These are phyloP conservation scores for Trichoderma guizhouense DNA, from an alignment of 2,329 filamentous ascomycete genomes.

Conservation along the genomic window DNA sequence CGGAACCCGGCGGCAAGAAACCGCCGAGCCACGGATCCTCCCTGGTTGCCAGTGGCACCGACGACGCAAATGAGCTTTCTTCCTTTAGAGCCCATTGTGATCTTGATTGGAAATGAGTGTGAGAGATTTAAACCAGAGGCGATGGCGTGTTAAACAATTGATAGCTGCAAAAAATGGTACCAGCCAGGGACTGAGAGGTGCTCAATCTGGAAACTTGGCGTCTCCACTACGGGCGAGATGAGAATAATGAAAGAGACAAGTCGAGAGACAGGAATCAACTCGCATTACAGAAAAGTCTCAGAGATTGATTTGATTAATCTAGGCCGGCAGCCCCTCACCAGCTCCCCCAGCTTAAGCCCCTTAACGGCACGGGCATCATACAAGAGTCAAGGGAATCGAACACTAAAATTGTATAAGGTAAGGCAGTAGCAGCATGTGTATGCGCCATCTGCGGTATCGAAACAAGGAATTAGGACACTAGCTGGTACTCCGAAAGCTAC, in stretches of 20 bases:
- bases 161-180: neutral
- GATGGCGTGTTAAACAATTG: neutral
- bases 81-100: neutral
- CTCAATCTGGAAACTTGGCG: neutral
- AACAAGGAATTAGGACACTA: neutral
- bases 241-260: neutral
- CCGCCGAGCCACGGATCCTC: conserved; percentile 49
- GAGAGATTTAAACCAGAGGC: neutral
- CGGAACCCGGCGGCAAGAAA: conserved; percentile 42
- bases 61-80: conserved; percentile 43
- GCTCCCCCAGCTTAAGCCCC: neutral
- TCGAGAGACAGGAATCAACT: neutral
- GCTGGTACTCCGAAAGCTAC: neutral
- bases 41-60: conserved; percentile 49
- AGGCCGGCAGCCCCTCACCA: neutral
- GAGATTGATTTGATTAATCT: neutral
- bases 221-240: neutral
- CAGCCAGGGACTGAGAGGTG: neutral
- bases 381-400: neutral
- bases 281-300: neutral
- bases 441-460: neutral
- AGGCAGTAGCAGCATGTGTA: neutral
- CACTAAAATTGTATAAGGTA: neutral
- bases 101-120: neutral
- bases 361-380: neutral